Evolutionary conservation across 2,329 filamentous ascomycete genomes (phyloP).

Genomic region (Phialocephala subalpina): DNA sequence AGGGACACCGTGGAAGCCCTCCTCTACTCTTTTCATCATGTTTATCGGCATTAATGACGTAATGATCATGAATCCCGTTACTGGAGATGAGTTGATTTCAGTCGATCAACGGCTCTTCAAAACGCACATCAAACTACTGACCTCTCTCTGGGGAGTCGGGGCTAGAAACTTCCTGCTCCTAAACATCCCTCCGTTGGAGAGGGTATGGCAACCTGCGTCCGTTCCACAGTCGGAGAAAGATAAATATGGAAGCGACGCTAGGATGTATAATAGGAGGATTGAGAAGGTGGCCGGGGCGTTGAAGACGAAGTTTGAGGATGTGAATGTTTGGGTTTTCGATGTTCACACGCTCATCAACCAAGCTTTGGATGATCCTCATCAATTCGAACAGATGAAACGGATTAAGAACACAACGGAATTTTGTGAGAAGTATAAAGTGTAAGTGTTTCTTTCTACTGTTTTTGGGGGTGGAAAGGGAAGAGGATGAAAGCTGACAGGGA

Average conservation of each 20-base stretch:
- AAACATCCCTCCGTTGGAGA: conserved; percentile 65
- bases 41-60: not conserved
- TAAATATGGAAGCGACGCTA: conserved; percentile 49
- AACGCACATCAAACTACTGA: conserved; percentile 42
- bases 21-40: not conserved
- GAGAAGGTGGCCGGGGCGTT: conserved; percentile 51
- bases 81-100: not conserved
- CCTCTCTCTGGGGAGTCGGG: conserved; percentile 59
- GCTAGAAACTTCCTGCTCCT: conserved; percentile 66
- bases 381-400: not conserved
- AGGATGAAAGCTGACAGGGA: not conserved
- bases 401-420: conserved; percentile 3
- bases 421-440: not conserved
- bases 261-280: conserved; percentile 60
- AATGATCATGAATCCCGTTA: not conserved
- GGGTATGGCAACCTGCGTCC: conserved; percentile 54
- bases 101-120: not conserved
- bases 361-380: not conserved
- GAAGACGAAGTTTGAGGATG: conserved; percentile 37
- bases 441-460: not conserved
- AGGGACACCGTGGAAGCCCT: not conserved
- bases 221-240: conserved; percentile 33
- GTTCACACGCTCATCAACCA: not conserved
- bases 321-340: not conserved
- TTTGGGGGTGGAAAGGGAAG: too few relatives aligned